These are phyloP conservation scores for Colletotrichum ledebouriae DNA, from an alignment of 2,329 filamentous ascomycete species.

Conservation along the genomic window DNA sequence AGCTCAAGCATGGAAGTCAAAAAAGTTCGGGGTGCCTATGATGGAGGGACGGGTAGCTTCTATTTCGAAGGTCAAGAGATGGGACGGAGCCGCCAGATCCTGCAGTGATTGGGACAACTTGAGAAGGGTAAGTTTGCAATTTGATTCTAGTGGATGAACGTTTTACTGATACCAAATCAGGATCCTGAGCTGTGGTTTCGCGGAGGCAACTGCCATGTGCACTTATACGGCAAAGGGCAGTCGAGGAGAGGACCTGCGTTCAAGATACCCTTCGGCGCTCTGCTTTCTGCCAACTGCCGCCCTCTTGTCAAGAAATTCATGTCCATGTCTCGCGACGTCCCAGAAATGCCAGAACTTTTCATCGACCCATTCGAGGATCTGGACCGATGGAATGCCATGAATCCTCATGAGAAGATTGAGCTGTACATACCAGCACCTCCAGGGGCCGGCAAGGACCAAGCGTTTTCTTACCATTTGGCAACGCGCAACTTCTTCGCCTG, in stretches of 20 bases:
- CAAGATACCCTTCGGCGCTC: constrained; percentile 69
- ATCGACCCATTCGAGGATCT: constrained; percentile 46
- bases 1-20: constrained; percentile 51
- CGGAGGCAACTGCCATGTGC: constrained; percentile 77
- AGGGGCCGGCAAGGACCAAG: constrained; percentile 63
- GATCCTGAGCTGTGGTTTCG: constrained; percentile 79
- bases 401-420: constrained; percentile 60
- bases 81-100: constrained; percentile 63
- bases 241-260: constrained; percentile 77
- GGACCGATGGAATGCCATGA: constrained; percentile 50
- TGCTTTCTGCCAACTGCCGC: constrained; percentile 70
- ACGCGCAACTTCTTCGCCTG: constrained; percentile 84
- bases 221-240: constrained; percentile 76
- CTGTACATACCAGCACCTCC: constrained; percentile 78
- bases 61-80: constrained; percentile 58
- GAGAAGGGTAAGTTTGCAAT: constrained; percentile 56
- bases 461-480: constrained; percentile 74
- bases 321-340: constrained; percentile 48
- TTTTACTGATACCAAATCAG: constrained; percentile 55
- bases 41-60: constrained; percentile 47
- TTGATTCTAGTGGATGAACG: not conserved
- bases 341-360: constrained; percentile 28
- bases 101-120: constrained; percentile 62
- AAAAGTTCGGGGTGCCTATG: constrained; percentile 48
- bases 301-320: constrained; percentile 70